Evolutionary conservation across 179 eudicot genomes (phyloP).

Genomic region (Beta lomatogona): DNA sequence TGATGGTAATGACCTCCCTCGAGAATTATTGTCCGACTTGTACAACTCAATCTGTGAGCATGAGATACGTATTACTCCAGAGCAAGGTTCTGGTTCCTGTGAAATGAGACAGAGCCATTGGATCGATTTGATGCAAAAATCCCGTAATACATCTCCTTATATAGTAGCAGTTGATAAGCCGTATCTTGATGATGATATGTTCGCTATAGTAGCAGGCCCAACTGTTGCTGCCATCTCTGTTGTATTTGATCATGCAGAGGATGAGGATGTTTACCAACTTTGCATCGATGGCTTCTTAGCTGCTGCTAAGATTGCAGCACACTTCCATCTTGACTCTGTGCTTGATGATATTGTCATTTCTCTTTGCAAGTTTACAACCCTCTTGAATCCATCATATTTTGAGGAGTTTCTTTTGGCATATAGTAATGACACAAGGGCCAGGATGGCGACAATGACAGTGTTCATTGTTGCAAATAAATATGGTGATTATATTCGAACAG

Average conservation of each 20-base stretch:
- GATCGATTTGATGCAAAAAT: conserved; percentile 66
- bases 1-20: conserved; percentile 75
- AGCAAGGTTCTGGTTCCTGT: conserved; percentile 52
- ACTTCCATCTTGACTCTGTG: conserved; percentile 59
- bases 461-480: conserved; percentile 65
- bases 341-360: conserved; percentile 69
- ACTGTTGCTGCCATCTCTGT: conserved; percentile 77
- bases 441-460: conserved; percentile 60
- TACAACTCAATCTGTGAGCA: conserved; percentile 66
- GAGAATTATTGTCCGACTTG: conserved; percentile 63
- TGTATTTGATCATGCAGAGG: conserved; percentile 70
- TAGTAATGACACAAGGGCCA: conserved; percentile 64
- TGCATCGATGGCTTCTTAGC: conserved; percentile 74
- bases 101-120: conserved; percentile 60
- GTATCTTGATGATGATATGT: conserved; percentile 70
- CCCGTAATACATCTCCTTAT: conserved; percentile 52
- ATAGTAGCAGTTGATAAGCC: conserved; percentile 48
- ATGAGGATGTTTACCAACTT: conserved; percentile 62
- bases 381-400: conserved; percentile 52
- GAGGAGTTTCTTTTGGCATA: conserved; percentile 68
- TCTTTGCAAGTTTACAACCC: conserved; percentile 69
- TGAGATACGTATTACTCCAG: conserved; percentile 69
- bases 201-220: conserved; percentile 67
- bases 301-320: conserved; percentile 66
- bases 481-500: conserved; percentile 63